Percentiles rank a stretch among this genome's conserved stretches.
These are phyloP conservation scores for Cucumis cinereus DNA, from an alignment of 306 rosid genomes.

Conservation along the genomic window DNA sequence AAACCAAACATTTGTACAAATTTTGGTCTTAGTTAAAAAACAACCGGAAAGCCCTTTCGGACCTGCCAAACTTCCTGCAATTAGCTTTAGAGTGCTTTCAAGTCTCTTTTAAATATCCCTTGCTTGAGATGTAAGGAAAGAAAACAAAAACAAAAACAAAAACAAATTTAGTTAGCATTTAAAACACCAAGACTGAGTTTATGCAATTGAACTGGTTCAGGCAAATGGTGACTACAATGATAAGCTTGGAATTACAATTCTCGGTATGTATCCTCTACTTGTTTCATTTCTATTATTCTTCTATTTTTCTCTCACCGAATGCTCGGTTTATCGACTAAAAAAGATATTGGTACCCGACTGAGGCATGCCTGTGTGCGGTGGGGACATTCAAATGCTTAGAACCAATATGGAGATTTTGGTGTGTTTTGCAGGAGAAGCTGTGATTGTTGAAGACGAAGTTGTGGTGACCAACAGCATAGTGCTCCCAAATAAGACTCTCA, in stretches of 20 bases:
- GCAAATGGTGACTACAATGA: constrained; percentile 35
- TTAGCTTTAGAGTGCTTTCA: neutral
- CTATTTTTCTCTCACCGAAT: neutral
- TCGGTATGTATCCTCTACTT: constrained; percentile 20
- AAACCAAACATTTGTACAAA: neutral
- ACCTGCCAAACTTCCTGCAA: neutral
- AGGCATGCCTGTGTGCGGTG: neutral
- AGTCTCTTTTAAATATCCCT: neutral
- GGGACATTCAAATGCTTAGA: neutral
- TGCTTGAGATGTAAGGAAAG: too few relatives aligned
- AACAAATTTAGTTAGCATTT: neutral
- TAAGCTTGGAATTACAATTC: constrained; percentile 39
- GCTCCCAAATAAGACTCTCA: constrained; percentile 37
- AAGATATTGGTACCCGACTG: too few relatives aligned
- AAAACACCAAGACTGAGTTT: neutral
- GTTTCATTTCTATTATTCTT: neutral
- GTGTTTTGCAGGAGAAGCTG: constrained; percentile 29
- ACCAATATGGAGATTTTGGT: neutral
- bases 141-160: neutral
- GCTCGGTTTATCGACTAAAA: neutral
- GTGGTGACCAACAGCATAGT: constrained; percentile 45
- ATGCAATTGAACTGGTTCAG: constrained; percentile 17
- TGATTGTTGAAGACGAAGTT: constrained; percentile 47
- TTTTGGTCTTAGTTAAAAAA: neutral
- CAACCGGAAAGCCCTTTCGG: neutral